phyloP scores from a whole-genome alignment of 2,329 filamentous ascomycete genomes.

The Aureobasidium uvarum region DNA sequence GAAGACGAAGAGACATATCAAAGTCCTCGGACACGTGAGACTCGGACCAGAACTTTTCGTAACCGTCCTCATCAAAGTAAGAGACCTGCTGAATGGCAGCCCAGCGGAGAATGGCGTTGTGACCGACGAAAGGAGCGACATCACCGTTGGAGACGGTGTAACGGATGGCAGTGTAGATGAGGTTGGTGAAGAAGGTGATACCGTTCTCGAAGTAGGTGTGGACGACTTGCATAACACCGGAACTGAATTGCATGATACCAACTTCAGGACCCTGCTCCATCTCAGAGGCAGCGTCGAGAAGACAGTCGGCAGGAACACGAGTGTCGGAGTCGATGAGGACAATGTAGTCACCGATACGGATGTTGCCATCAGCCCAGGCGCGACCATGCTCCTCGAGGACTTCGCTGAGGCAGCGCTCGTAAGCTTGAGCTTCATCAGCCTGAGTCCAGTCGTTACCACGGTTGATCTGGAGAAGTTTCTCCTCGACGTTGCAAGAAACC shows the following conservation, averaged over 20 bases:
- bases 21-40: slow-evolving; percentile 75
- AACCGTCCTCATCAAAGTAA: slow-evolving; percentile 57
- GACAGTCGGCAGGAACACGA: slow-evolving; percentile 64
- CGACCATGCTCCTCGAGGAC: slow-evolving; percentile 55
- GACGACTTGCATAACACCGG: slow-evolving; percentile 74
- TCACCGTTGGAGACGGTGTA: slow-evolving; percentile 71
- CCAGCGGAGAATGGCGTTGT: slow-evolving; percentile 75
- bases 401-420: slow-evolving; percentile 50
- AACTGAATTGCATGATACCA: slow-evolving; percentile 69
- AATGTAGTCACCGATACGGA: slow-evolving; percentile 63
- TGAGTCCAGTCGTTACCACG: slow-evolving; percentile 40
- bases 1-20: slow-evolving; percentile 64
- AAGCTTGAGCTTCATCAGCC: slow-evolving; percentile 46
- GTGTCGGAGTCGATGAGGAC: slow-evolving; percentile 69
- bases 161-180: slow-evolving; percentile 71
- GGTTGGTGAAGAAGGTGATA: slow-evolving; percentile 75
- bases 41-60: slow-evolving; percentile 72
- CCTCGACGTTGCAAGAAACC: slow-evolving; percentile 62
- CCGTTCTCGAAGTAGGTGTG: slow-evolving; percentile 71
- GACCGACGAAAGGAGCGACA: slow-evolving; percentile 71
- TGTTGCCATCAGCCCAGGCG: slow-evolving; percentile 60
- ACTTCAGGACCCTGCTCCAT: slow-evolving; percentile 69
- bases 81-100: slow-evolving; percentile 59
- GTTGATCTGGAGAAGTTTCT: slow-evolving; percentile 50
- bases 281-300: slow-evolving; percentile 67